phyloP scores from a whole-genome alignment of 139 green algal species.

The Diplosphaera chodatii region DNA sequence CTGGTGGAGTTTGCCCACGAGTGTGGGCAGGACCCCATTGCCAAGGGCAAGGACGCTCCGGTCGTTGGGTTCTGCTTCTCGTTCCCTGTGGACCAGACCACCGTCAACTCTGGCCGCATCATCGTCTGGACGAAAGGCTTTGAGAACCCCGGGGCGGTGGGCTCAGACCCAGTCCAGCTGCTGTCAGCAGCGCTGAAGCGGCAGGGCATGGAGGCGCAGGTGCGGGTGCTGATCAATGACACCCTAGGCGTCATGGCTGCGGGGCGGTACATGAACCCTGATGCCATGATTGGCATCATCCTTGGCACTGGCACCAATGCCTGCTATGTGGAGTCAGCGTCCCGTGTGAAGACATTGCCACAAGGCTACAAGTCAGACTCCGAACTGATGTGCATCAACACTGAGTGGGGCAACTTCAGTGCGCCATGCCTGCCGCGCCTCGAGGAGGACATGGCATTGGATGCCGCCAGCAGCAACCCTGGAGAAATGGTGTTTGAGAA shows the following conservation, averaged over 20 bases:
- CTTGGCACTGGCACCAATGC: conserved; percentile 82
- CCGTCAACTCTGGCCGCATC: conserved; percentile 68
- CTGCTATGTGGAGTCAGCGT: conserved; percentile 61
- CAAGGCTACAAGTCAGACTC: background rate
- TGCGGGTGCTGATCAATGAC: conserved; percentile 53
- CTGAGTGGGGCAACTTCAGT: conserved; percentile 76
- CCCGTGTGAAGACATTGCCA: background rate
- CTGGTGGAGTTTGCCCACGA: conserved; percentile 33
- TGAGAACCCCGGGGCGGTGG: conserved; percentile 32
- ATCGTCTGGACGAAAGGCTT: conserved; percentile 85
- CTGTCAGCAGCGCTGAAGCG: conserved; percentile 29
- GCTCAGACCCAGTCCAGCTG: conserved; percentile 44
- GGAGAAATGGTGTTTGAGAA: conserved; percentile 77
- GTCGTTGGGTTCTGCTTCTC: conserved; percentile 88
- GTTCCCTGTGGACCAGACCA: conserved; percentile 78
- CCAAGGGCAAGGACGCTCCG: conserved; percentile 13
- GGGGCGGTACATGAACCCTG: conserved; percentile 46
- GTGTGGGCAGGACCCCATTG: background rate
- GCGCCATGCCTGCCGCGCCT: conserved; percentile 33
- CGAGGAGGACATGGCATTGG: conserved; percentile 53
- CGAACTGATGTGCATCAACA: conserved; percentile 48
- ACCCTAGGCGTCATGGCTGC: conserved; percentile 60
- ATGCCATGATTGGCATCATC: conserved; percentile 64
- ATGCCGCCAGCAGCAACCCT: conserved; percentile 41
- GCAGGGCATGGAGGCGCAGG: background rate